A percentile compares a stretch with the other conserved stretches of the same genome.
phyloP scores from a whole-genome alignment of 1,284 basidiomycete species.

The Tilletia setariae region DNA sequence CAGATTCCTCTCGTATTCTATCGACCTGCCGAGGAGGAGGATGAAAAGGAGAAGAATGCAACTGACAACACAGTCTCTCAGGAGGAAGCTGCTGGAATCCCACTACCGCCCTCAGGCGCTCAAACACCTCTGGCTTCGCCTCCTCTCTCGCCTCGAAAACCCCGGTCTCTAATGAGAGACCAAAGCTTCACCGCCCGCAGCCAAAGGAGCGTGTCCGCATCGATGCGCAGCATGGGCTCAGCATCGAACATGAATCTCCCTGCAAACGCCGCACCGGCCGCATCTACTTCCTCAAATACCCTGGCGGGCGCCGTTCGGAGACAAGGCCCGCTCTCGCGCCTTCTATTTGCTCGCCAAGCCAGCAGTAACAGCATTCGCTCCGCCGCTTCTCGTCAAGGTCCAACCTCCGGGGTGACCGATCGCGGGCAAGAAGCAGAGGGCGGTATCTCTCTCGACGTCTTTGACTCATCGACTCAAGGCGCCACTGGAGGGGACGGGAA shows the following conservation, averaged over 20 bases:
- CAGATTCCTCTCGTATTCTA: constrained; percentile 40
- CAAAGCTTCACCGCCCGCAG: not conserved
- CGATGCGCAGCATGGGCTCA: not conserved
- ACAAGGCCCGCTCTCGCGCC: constrained; percentile 13
- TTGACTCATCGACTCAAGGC: not conserved
- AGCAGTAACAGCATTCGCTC: not conserved
- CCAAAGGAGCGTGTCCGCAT: not conserved
- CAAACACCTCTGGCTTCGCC: not conserved
- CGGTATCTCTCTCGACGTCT: not conserved
- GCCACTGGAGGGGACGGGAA: too few relatives aligned
- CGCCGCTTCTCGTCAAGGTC: too few relatives aligned
- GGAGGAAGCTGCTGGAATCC: constrained; percentile 1
- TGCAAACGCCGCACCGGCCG: not conserved
- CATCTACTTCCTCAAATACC: not conserved
- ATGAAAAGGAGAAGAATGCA: not conserved
- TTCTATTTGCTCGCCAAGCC: not conserved
- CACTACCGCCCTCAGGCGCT: constrained; percentile 3
- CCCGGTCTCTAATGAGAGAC: not conserved
- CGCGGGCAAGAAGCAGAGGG: not conserved
- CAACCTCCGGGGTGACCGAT: too few relatives aligned
- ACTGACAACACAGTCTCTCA: too few relatives aligned
- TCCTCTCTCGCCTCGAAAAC: not conserved
- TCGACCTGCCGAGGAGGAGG: constrained; percentile 32
- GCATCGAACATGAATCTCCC: not conserved
- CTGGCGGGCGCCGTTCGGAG: not conserved